Percentiles rank a stretch among this genome's conserved stretches.
Conservation (phyloP, 73 alveolate genomes). For the Stentor roeselii region DNA sequence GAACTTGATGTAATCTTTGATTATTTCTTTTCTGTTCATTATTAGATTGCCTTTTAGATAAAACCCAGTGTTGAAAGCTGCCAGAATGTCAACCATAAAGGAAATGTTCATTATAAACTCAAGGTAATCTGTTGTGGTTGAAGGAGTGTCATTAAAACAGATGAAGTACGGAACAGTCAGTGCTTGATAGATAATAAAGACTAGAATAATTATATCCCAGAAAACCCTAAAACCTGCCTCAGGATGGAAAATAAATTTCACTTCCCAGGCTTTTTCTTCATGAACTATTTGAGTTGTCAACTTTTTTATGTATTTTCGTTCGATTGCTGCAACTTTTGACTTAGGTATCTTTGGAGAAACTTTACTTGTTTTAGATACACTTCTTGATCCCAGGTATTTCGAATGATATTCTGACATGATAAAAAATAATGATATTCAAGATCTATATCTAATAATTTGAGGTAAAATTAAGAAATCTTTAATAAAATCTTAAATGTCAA, state of each 20-base stretch:
- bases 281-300: too few relatives aligned
- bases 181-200: constrained; percentile 47
- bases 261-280: too few relatives aligned
- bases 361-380: too few relatives aligned
- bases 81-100: constrained; percentile 35
- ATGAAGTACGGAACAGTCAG: constrained; percentile 43
- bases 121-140: neutral
- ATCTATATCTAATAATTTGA: too few relatives aligned
- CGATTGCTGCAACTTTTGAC: too few relatives aligned
- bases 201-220: constrained; percentile 66
- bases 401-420: too few relatives aligned
- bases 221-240: constrained; percentile 51
- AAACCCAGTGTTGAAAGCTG: constrained; percentile 59
- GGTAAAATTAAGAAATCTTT: too few relatives aligned
- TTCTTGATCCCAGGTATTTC: too few relatives aligned
- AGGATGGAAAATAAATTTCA: constrained; percentile 34
- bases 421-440: too few relatives aligned
- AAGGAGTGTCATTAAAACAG: constrained; percentile 37
- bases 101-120: constrained; percentile 29
- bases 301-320: too few relatives aligned
- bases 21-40: constrained; percentile 39
- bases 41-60: constrained; percentile 64
- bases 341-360: too few relatives aligned
- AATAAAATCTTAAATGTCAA: too few relatives aligned
- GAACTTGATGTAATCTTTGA: constrained; percentile 40